Conservation (phyloP, 1,284 basidiomycete genomes). For the Volvariella surrecta region DNA sequence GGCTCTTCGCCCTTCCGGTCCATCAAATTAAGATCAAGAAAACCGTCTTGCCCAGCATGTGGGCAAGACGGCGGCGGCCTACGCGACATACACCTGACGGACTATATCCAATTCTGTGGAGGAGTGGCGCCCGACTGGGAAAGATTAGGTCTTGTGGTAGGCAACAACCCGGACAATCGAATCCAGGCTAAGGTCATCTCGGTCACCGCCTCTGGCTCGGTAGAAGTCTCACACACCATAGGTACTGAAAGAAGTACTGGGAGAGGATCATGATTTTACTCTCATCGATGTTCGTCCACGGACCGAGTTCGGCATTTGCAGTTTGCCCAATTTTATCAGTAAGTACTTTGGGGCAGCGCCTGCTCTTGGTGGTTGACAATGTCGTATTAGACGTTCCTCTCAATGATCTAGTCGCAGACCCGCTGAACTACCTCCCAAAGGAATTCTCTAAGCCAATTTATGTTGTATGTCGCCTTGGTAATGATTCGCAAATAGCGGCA, state of each 20-base stretch:
- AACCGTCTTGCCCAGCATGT: slow-evolving; percentile 57
- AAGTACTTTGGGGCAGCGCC: slow-evolving; percentile 23
- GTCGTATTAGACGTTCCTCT: slow-evolving; percentile 56
- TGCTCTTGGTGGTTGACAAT: not conserved
- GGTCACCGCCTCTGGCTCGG: too few relatives aligned
- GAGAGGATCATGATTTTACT: slow-evolving; percentile 5
- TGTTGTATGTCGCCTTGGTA: slow-evolving; percentile 84
- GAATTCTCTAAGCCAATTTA: slow-evolving; percentile 28
- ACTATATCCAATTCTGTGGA: slow-evolving; percentile 78
- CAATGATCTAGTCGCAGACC: slow-evolving; percentile 49
- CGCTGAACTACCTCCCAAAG: slow-evolving; percentile 28
- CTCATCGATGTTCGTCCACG: slow-evolving; percentile 81
- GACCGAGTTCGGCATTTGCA: slow-evolving; percentile 85
- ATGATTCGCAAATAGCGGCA: slow-evolving; percentile 88
- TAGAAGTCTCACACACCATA: too few relatives aligned
- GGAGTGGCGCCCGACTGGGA: slow-evolving; percentile 59
- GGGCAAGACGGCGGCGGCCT: slow-evolving; percentile 33
- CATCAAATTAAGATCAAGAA: slow-evolving; percentile 69
- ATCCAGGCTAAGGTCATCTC: slow-evolving; percentile 41
- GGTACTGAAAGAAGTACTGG: not conserved
- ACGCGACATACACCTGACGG: slow-evolving; percentile 42
- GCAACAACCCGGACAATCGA: slow-evolving; percentile 26
- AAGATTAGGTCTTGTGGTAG: slow-evolving; percentile 35
- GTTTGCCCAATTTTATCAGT: slow-evolving; percentile 73
- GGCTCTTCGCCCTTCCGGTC: slow-evolving; percentile 68